Base-by-base conservation (phyloP, 768 basidiomycete species). In the Tricholoma sp. region DNA sequence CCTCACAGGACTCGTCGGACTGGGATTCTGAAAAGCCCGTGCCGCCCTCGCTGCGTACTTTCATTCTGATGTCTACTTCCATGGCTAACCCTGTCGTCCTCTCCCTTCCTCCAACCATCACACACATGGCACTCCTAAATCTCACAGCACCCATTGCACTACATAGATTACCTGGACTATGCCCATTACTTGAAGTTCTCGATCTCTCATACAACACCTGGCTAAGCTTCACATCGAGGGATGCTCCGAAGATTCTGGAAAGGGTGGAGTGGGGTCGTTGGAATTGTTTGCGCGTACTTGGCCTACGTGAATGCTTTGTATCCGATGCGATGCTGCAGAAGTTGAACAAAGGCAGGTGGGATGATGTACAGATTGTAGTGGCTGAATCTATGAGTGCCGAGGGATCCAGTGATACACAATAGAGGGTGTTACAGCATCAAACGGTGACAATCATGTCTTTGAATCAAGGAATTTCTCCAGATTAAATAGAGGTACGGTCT, bases 141-240 rank as follows among this genome's bases (percentile, higher is more conserved):
- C 67, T 89, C 32, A 71, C 78, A 1, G 56, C 70, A 5, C 72
- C 78, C 0, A 68, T 84, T 16, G 72, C 83, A 1, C 64, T 91
- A 18, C 78, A 83, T 59, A 76, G 83, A 59, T 69, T 91, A 35
- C 82, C 86, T 0, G 71, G 68, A 10, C 65, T 79, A 12, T 86
- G 84, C 60, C 89, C 88, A 0, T 67, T 85, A n/a, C 71, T 91
- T 24, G 71, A 79, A 19, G 64, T 84, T 22, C 67, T 90, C 32
- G 88, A 90, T 64, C 66, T 91, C 49, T 91, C 89, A 0, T 88
- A 79, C 66, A 90, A 89, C 56, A 41, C 56, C 1, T 80, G 79
- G 79, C 65, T 80, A 10, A 65, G 60, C 12, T 59, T 64, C 10
- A 60, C 61, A 16, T 61, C 64, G 9, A 65, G 62, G 19, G 73